These are phyloP conservation scores for Fusarium pseudocircinatum DNA, from an alignment of 2,329 filamentous ascomycete species.

Conservation along the genomic window DNA sequence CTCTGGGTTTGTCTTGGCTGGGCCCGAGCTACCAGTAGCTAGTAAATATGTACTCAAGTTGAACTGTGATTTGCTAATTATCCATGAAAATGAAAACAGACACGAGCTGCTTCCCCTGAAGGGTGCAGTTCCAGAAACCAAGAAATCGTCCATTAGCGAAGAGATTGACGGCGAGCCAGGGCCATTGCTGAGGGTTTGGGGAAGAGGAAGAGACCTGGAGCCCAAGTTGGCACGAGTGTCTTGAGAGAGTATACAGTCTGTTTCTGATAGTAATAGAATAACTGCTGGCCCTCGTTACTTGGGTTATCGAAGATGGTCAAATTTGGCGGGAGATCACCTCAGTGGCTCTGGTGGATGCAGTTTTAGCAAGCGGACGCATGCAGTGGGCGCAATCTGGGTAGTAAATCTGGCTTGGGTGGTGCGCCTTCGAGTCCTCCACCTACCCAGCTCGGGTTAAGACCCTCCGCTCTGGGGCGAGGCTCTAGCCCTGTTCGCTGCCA, in stretches of 20 bases:
- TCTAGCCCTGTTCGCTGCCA: conserved; percentile 36
- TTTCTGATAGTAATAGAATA: background rate
- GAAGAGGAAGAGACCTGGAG: background rate
- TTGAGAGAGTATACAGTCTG: background rate
- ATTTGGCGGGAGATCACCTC: conserved; percentile 40
- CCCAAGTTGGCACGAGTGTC: background rate
- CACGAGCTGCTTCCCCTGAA: conserved; percentile 16
- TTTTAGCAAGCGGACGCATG: conserved; percentile 27
- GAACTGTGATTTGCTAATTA: conserved; percentile 27
- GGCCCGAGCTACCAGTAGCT: conserved; percentile 33
- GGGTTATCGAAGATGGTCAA: conserved; percentile 15
- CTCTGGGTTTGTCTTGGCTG: conserved; percentile 30
- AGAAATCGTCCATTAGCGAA: background rate
- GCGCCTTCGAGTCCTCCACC: conserved; percentile 35
- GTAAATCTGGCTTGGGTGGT: conserved; percentile 35
- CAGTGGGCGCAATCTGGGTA: conserved; percentile 32
- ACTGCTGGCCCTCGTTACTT: conserved; percentile 1
- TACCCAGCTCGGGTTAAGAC: conserved; percentile 36
- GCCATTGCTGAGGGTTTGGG: background rate
- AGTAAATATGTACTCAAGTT: conserved; percentile 12
- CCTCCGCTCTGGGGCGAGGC: conserved; percentile 35
- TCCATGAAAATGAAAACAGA: background rate
- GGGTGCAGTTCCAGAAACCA: background rate
- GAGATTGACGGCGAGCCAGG: background rate
- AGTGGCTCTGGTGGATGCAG: conserved; percentile 32